Base-by-base conservation (phyloP, 2,329 filamentous ascomycete genomes). In the Pseudogymnoascus sp. region DNA sequence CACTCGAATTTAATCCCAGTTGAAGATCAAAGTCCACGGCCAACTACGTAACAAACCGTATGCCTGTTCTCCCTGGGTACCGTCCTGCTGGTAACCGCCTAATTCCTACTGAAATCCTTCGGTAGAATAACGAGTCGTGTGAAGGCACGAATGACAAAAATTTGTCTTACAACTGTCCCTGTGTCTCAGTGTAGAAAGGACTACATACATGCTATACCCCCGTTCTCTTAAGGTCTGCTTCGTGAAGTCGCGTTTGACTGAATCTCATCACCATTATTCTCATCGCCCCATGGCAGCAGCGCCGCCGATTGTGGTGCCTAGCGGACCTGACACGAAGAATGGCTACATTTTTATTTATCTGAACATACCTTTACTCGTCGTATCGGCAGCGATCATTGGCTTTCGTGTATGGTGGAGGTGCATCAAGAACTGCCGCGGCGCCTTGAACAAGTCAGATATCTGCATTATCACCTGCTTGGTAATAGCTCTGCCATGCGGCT, bases 331-430 rank as follows among this genome's bases (percentile, higher is more conserved):
- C 28, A 61, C 60, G 35, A 61, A 61, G 35, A n/a, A 61, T 10
- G 60, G 60, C 33, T n/a, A 50, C 44, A 50, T 15, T 7, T 50
- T 50, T 4, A 7, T 50, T 15, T 50, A 62, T 33, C 60, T 65
- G 13, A 66, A 62, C n/a, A 66, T 66, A 47, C 65, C 65, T 8
- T 19, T 66, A 15, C 36, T 64, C 17, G 38, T 64, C n/a, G 6
- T 65, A 13, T 64, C 65, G 4, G 53, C 60, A 13, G 9, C 7
- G 4, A 62, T 66, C 21, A 60, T 66, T 38, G 62, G 35, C 13
- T 47, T 64, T 50, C 62, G 64, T 44, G 28, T 66, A 23, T 66
- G 65, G 65, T 66, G 65, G 65, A 63, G 65, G n/a, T 28, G 62
- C n/a, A 36, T 38, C 6, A 61, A 19, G 60, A 61, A 61, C 13